phyloP scores from a whole-genome alignment of 305 asterid species.

The Fraxinus floribunda region DNA sequence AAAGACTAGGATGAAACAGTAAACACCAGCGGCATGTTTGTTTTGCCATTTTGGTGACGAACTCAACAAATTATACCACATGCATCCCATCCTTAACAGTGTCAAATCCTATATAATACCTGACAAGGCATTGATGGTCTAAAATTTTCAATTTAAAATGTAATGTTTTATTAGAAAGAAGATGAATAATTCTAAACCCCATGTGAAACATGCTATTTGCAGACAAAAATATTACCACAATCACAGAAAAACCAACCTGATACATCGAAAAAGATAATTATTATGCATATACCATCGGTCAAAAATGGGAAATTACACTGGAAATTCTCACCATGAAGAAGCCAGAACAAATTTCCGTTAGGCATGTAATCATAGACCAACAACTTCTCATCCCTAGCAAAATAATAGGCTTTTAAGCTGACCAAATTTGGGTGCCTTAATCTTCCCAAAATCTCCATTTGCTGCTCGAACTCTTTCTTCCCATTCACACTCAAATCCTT shows the following conservation, averaged over 20 bases:
- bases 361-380: conserved; percentile 48
- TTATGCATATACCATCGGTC: neutral
- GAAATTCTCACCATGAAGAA: conserved; percentile 75
- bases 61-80: neutral
- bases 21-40: neutral
- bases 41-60: too few species aligned
- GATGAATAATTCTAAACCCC: neutral
- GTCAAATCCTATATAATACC: neutral
- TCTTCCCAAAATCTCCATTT: conserved; percentile 86
- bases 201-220: neutral
- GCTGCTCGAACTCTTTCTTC: conserved; percentile 85
- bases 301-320: neutral
- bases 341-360: conserved; percentile 76
- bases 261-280: neutral
- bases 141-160: neutral
- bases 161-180: neutral
- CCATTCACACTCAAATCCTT: conserved; percentile 66
- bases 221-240: neutral
- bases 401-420: conserved; percentile 77
- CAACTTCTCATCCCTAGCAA: conserved; percentile 81
- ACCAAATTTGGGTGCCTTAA: conserved; percentile 78
- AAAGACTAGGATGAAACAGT: neutral
- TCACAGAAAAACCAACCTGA: neutral
- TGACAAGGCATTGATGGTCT: neutral
- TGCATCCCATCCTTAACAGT: neutral